Base-by-base conservation (phyloP, 805 yeast genomes). In the Kuraishia capsulata region DNA sequence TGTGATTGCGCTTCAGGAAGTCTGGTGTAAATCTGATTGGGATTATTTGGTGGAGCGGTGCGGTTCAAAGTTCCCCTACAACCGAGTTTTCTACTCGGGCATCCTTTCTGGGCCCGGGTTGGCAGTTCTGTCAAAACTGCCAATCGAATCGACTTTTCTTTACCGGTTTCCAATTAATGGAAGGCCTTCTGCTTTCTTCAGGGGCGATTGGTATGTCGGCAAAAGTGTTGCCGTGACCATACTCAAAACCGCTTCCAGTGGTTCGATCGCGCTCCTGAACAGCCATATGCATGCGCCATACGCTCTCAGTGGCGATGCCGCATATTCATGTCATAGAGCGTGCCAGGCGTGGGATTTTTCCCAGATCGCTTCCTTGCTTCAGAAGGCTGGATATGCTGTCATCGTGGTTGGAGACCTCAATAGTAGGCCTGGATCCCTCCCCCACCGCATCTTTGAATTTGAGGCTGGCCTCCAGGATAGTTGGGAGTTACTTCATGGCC, bases 211-310 rank as follows among this genome's bases (percentile, higher is more conserved):
- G 96, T 86, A 75, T 47, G 98, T 92, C 18, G 98, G 98, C 6
- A 92, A 92, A 54, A 73, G 90, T 6, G 74, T 87, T 16, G 82
- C 95, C 1, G 76, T 87, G 3, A 82, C 95, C 0, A 57, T 76
- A 3, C 62, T 92, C 31, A 64, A 64, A 40, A 54, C 67, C 4
- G 81, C 81, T 4, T 13, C 13, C 17, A n/a, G n/a, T n/a, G 31
- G 31, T 5, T 8, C 8, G 6, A 62, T 92, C 30, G 97, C 94
- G 2, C 60, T 92, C 4, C 62, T 92, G 52, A 90, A 89, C 53
- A 80, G 95, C 14, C 98, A 92, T 56, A 81, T 92, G 92, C 98
- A 92, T 58, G 98, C 98, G 1, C 98, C 98, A 0, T 92, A 92
- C 53, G 71, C 92, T 1, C 51, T 61, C 14, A 59, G 65, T 0